Percentiles rank a stretch among this genome's conserved stretches.
These are phyloP conservation scores for Sporothrix inflata DNA, from an alignment of 2,329 filamentous ascomycete species.

Conservation along the genomic window DNA sequence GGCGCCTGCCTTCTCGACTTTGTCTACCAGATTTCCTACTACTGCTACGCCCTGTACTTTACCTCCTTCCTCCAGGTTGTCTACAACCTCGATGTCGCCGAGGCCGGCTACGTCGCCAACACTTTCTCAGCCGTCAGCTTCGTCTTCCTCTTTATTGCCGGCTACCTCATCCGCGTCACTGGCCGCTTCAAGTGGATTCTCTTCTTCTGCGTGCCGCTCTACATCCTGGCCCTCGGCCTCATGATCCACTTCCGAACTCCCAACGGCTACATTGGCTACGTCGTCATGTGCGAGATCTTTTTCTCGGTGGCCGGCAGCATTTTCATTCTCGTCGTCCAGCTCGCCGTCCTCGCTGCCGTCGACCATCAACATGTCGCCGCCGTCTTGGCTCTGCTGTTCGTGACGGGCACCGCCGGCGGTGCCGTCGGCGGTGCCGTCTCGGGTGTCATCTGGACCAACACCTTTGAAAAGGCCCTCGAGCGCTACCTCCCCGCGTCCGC, in stretches of 20 bases:
- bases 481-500: conserved; percentile 52
- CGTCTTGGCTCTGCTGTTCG: conserved; percentile 16
- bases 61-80: conserved; percentile 60
- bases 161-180: conserved; percentile 50
- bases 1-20: conserved; percentile 53
- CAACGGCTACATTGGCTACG: conserved; percentile 52
- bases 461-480: conserved; percentile 55
- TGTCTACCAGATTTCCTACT: conserved; percentile 29
- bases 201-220: conserved; percentile 57
- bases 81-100: conserved; percentile 50
- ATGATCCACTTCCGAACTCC: conserved; percentile 61
- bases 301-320: conserved; percentile 24
- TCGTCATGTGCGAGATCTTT: conserved; percentile 62
- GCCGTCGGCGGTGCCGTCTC: conserved; percentile 63
- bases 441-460: conserved; percentile 63
- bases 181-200: conserved; percentile 52
- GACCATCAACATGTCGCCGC: conserved; percentile 27
- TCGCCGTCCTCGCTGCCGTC: conserved; percentile 24
- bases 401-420: conserved; percentile 59
- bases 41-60: conserved; percentile 48
- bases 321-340: conserved; percentile 22
- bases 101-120: conserved; percentile 57
- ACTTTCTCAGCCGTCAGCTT: conserved; percentile 39
- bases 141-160: conserved; percentile 50
- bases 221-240: conserved; percentile 56